Evolutionary conservation across 2,329 filamentous ascomycete species (phyloP), one percentile per base, ranked within the genome.

Genomic region (Macroventuria anomochaeta): DNA sequence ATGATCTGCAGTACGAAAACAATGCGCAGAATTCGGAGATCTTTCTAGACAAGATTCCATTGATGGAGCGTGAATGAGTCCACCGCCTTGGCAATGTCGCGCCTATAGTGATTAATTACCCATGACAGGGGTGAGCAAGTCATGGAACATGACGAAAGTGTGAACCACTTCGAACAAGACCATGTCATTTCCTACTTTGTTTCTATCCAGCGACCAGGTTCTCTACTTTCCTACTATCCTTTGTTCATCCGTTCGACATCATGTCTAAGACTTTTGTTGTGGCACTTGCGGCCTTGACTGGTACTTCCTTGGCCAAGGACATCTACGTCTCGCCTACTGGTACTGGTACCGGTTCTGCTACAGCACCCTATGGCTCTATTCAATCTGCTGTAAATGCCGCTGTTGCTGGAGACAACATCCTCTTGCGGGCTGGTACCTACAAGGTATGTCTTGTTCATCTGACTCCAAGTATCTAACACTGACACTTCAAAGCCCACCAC

Each of bases 251-350:
- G 1, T 33, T 21, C 13, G 20, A 15, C 12, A 29, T 7, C 28
- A 51, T 46, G 34, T 47, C 43, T 26, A 37, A 28, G 10, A 26
- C 15, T 33, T 37, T 39, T 5, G n/a, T 42, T 5, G 26, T 47
- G n/a, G 43, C 43, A 7, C 25, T 53, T 29, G 42, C 25, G n/a
- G 37, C 37, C 2, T 25, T 42, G 23, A 37, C 37, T 25, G 18
- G 37, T 25, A 38, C 43, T 3, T 46, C 42, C 1, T 26, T 47
- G 32, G 42, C 43, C 18, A 59, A 53, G 39, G 74, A 78, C 28
- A 74, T 81, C 48, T 81, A 76, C 60, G 79, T 82, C 23, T 77
- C 79, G 1, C 76, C 78, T 2, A 73, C 69, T 2, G 80, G 80
- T 7, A 55, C 52, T 13, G 59, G 75, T 21, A 70, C 71, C 7